phyloP scores from a whole-genome alignment of 2,329 filamentous ascomycete genomes.

The Alternaria gansuensis region DNA sequence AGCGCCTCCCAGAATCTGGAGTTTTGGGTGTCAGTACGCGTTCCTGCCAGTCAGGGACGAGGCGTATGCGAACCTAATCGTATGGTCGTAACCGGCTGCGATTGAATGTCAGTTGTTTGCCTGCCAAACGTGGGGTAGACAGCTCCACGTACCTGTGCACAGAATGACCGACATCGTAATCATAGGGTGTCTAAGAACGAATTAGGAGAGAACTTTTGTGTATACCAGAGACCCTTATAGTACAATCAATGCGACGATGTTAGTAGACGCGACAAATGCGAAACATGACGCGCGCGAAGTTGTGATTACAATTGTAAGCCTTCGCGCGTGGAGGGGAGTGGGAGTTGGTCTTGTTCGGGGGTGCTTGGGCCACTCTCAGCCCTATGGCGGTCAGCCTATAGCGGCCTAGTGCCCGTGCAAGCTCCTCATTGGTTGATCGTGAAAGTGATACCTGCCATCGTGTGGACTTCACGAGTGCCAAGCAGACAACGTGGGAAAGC shows the following conservation, averaged over 20 bases:
- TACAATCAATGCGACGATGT: slow-evolving; percentile 13
- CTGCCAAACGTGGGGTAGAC: slow-evolving; percentile 26
- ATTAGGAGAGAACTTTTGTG: background rate
- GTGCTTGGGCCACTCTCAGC: slow-evolving; percentile 24
- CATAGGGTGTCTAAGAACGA: background rate
- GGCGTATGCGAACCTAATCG: slow-evolving; percentile 68
- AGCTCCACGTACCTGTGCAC: slow-evolving; percentile 65
- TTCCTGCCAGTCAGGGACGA: background rate
- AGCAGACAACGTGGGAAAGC: background rate
- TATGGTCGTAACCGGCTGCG: slow-evolving; percentile 76
- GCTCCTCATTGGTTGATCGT: background rate
- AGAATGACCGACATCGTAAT: slow-evolving; percentile 70
- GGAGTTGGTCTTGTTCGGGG: slow-evolving; percentile 24
- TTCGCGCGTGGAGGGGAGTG: slow-evolving; percentile 15
- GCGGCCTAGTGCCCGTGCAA: slow-evolving; percentile 11
- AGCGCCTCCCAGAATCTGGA: slow-evolving; percentile 95
- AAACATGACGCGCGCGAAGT: slow-evolving; percentile 17
- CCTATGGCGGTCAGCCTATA: slow-evolving; percentile 24
- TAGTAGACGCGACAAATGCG: slow-evolving; percentile 7
- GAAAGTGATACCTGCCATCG: background rate
- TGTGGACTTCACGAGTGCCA: background rate
- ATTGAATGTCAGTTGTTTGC: slow-evolving; percentile 32
- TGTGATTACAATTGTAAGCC: slow-evolving; percentile 12
- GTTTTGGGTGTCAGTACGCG: slow-evolving; percentile 28
- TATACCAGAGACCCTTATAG: background rate